Conservation (phyloP, 2,329 filamentous ascomycete species). For the Cladophialophora immunda region DNA sequence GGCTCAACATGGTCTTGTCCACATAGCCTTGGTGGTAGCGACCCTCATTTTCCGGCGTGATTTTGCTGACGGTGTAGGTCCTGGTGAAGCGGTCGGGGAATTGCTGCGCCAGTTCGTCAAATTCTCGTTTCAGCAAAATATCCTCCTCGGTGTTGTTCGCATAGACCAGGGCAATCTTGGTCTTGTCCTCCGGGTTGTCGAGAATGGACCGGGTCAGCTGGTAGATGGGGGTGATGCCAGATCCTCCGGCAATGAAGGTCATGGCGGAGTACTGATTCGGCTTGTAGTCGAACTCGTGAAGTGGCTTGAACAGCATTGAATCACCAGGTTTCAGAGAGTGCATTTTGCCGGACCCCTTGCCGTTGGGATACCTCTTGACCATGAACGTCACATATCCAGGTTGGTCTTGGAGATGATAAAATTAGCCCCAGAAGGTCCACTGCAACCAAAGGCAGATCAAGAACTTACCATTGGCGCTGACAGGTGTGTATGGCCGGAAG, state of each 20-base stretch:
- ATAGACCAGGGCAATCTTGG: constrained; percentile 70
- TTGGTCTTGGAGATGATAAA: constrained; percentile 53
- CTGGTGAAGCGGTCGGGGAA: constrained; percentile 66
- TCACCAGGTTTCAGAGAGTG: constrained; percentile 72
- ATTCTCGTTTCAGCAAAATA: constrained; percentile 65
- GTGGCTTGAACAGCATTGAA: constrained; percentile 64
- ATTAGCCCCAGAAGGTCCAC: constrained; percentile 23
- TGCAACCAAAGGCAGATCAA: neutral
- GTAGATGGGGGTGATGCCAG: constrained; percentile 76
- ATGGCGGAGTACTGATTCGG: constrained; percentile 58
- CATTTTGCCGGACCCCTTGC: constrained; percentile 71
- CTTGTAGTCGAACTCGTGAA: constrained; percentile 65
- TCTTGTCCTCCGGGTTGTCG: constrained; percentile 68
- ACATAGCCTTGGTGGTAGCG: constrained; percentile 65
- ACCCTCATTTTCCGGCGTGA: constrained; percentile 46
- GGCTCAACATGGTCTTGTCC: constrained; percentile 63
- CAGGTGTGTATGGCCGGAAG: constrained; percentile 72
- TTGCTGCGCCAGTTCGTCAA: constrained; percentile 59
- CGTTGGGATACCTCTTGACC: constrained; percentile 73
- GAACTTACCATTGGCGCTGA: constrained; percentile 60
- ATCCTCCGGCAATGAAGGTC: constrained; percentile 74
- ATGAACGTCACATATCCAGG: constrained; percentile 69
- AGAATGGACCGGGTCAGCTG: constrained; percentile 70
- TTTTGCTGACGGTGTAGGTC: constrained; percentile 65
- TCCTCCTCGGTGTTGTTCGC: constrained; percentile 73